Conservation (phyloP, 164 flowering plant species). For the Cinnamomum micranthum region DNA sequence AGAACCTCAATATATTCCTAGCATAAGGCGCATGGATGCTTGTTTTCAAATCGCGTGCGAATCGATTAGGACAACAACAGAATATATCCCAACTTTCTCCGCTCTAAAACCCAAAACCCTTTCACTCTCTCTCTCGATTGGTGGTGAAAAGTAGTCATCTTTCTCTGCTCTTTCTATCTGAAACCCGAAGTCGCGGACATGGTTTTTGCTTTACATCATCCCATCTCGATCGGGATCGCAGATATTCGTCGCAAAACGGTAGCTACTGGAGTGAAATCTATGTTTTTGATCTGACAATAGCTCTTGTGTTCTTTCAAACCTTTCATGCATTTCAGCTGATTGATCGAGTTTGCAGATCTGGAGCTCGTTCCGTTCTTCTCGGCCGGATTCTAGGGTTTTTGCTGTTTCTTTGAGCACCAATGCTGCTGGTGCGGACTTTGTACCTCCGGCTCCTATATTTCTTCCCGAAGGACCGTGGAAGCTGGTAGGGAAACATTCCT, state of each 20-base stretch:
- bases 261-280: neutral
- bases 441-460: conserved; percentile 78
- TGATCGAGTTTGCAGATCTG: conserved; percentile 18
- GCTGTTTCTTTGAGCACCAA: conserved; percentile 25
- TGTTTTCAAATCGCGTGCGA: too few relatives aligned
- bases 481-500: conserved; percentile 41
- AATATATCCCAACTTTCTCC: neutral
- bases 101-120: neutral
- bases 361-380: conserved; percentile 19
- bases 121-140: neutral
- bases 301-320: neutral
- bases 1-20: too few relatives aligned
- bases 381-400: conserved; percentile 25
- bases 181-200: neutral
- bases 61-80: too few relatives aligned
- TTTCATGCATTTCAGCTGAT: neutral
- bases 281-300: neutral
- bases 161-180: too few relatives aligned
- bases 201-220: conserved; percentile 11
- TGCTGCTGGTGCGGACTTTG: conserved; percentile 43
- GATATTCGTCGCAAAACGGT: conserved; percentile 16
- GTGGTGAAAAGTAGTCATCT: neutral
- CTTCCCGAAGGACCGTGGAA: conserved; percentile 92
- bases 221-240: conserved; percentile 15
- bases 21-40: too few relatives aligned